These are phyloP conservation scores for Fusarium tricinctum DNA, from an alignment of 2,329 filamentous ascomycete species.

Conservation along the genomic window DNA sequence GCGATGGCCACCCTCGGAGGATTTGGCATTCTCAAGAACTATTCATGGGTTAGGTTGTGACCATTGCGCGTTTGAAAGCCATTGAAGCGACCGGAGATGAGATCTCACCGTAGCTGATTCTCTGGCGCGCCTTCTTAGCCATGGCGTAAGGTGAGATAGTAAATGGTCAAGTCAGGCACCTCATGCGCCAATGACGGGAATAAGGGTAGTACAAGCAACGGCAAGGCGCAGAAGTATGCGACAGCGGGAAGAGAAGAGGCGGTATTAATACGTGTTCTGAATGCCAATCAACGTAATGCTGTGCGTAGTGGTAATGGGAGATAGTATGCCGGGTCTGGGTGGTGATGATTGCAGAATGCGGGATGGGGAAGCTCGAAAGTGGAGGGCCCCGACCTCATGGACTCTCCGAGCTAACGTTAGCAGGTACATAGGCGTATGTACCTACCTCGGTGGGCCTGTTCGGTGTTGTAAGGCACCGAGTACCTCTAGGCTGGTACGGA, in stretches of 20 bases:
- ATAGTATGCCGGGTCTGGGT: constrained; percentile 16
- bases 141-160: constrained; percentile 57
- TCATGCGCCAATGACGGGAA: constrained; percentile 39
- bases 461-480: constrained; percentile 8
- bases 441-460: constrained; percentile 21
- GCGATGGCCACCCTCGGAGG: constrained; percentile 82
- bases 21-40: constrained; percentile 73
- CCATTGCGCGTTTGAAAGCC: not conserved
- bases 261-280: constrained; percentile 15
- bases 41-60: constrained; percentile 24
- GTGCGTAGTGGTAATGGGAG: constrained; percentile 24
- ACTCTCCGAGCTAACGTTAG: not conserved
- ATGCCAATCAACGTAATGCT: constrained; percentile 11
- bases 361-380: constrained; percentile 46
- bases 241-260: constrained; percentile 7
- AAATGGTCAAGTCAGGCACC: constrained; percentile 26
- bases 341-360: constrained; percentile 45
- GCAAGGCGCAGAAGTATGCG: constrained; percentile 33
- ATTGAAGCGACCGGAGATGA: constrained; percentile 8
- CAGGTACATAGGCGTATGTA: constrained; percentile 6
- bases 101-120: constrained; percentile 76
- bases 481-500: no score
- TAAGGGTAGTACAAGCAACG: constrained; percentile 34
- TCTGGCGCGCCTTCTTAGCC: constrained; percentile 78
- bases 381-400: constrained; percentile 33